Percentiles rank a stretch among this genome's conserved stretches.
Evolutionary conservation across 2,329 filamentous ascomycete genomes (phyloP).

Genomic region (Zymoseptoria tritici): DNA sequence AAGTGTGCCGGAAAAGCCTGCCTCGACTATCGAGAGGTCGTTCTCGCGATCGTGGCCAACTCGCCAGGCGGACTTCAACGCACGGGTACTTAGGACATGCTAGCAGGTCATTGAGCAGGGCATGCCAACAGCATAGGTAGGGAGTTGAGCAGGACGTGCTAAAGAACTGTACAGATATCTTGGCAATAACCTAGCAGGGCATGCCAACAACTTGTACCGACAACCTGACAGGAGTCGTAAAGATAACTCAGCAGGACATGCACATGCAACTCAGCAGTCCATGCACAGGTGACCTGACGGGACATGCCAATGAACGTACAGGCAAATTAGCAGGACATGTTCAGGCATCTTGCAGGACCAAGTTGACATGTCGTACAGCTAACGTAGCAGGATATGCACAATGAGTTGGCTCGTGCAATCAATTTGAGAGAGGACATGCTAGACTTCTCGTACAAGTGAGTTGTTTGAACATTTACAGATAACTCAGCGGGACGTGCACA

Average conservation of each 20-base stretch:
- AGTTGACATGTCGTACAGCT: background rate
- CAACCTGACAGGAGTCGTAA: too few relatives aligned
- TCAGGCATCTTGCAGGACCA: background rate
- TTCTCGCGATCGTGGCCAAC: too few relatives aligned
- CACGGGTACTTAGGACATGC: too few relatives aligned
- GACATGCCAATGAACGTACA: background rate
- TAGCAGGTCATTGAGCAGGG: too few relatives aligned
- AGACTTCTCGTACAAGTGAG: background rate
- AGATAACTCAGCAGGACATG: too few relatives aligned
- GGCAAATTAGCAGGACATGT: background rate
- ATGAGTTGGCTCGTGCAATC: background rate
- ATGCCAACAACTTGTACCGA: too few relatives aligned
- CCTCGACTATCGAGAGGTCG: background rate
- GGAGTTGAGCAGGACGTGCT: too few relatives aligned
- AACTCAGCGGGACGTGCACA: background rate
- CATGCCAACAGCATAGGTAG: too few relatives aligned
- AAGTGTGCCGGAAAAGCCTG: background rate
- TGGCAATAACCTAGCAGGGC: too few relatives aligned
- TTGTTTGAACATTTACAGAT: background rate
- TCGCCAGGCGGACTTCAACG: too few relatives aligned
- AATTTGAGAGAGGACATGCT: background rate
- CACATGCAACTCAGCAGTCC: background rate
- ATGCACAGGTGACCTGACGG: background rate
- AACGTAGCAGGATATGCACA: background rate
- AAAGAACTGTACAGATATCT: too few relatives aligned